Evolutionary conservation across 805 yeast species (phyloP).

Genomic region (Saturnispora sekii): DNA sequence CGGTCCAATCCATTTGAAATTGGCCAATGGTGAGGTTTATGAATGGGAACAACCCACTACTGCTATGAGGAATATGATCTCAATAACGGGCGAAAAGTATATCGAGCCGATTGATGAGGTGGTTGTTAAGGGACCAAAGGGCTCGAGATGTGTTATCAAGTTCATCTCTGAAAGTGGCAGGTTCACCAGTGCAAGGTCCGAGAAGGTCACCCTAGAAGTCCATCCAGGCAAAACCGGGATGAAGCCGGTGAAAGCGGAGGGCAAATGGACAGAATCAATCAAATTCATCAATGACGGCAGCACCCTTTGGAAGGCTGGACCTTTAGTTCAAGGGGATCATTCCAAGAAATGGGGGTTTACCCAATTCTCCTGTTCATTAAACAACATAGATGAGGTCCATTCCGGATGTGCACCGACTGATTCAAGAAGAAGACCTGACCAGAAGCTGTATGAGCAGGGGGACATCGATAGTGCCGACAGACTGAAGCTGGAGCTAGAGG

Average conservation of each 20-base stretch:
- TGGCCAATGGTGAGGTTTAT: slow-evolving; percentile 44
- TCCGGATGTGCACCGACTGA: slow-evolving; percentile 73
- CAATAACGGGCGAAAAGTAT: slow-evolving; percentile 81
- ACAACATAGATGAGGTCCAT: slow-evolving; percentile 70
- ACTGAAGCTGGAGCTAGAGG: slow-evolving; percentile 61
- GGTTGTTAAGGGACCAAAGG: slow-evolving; percentile 58
- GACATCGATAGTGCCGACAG: slow-evolving; percentile 62
- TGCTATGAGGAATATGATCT: slow-evolving; percentile 67
- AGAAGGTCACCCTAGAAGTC: no score
- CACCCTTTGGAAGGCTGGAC: slow-evolving; percentile 64
- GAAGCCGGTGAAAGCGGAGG: slow-evolving; percentile 29
- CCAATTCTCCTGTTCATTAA: slow-evolving; percentile 68
- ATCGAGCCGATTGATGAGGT: slow-evolving; percentile 73
- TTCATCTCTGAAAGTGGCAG: slow-evolving; percentile 70
- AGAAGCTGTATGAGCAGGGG: slow-evolving; percentile 61
- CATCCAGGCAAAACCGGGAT: no score
- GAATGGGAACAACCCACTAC: slow-evolving; percentile 81
- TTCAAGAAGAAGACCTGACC: slow-evolving; percentile 84
- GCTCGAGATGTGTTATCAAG: slow-evolving; percentile 57
- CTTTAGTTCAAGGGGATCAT: slow-evolving; percentile 42
- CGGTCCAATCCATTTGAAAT: slow-evolving; percentile 54
- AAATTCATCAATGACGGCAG: slow-evolving; percentile 31
- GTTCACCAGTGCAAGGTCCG: slow-evolving; percentile 64
- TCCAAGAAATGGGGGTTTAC: slow-evolving; percentile 78
- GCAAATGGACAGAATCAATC: slow-evolving; percentile 79